A percentile compares a stretch with the other conserved stretches of the same genome.
Evolutionary conservation across 768 basidiomycete species (phyloP).

Genomic region (Leccinum rimulosum): DNA sequence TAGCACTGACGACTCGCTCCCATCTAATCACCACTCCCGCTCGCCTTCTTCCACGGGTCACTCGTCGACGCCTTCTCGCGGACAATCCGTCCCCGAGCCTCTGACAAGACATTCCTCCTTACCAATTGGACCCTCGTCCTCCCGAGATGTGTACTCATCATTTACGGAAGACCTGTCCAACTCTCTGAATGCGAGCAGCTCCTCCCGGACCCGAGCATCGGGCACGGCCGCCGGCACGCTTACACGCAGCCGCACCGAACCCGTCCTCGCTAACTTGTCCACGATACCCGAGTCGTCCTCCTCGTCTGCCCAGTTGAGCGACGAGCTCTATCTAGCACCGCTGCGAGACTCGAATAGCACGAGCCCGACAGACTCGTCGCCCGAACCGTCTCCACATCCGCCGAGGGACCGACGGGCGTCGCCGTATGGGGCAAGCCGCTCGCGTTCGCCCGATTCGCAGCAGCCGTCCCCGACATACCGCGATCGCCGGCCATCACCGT

Average conservation of each 20-base stretch:
- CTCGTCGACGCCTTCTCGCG: slow-evolving; percentile 17
- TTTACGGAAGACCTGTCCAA: slow-evolving; percentile 29
- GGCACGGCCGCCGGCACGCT: slow-evolving; percentile 8
- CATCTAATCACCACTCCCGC: slow-evolving; percentile 18
- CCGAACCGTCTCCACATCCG: slow-evolving; percentile 28
- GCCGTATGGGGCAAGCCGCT: slow-evolving; percentile 17
- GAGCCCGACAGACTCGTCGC: slow-evolving; percentile 22
- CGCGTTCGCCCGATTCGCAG: slow-evolving; percentile 21
- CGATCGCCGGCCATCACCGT: slow-evolving; percentile 25
- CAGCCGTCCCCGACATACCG: slow-evolving; percentile 26
- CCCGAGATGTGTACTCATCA: slow-evolving; percentile 18
- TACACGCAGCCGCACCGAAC: slow-evolving; percentile 31
- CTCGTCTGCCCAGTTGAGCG: slow-evolving; percentile 20
- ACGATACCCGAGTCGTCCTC: slow-evolving; percentile 28
- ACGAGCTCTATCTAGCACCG: slow-evolving; percentile 27
- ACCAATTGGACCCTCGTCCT: slow-evolving; percentile 22
- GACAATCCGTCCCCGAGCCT: slow-evolving; percentile 18
- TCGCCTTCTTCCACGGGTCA: slow-evolving; percentile 22
- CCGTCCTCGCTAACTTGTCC: slow-evolving; percentile 21
- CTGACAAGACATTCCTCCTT: slow-evolving; percentile 26
- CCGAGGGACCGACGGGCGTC: slow-evolving; percentile 20
- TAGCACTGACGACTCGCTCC: slow-evolving; percentile 22
- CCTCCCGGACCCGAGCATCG: slow-evolving; percentile 17
- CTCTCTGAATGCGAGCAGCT: slow-evolving; percentile 17
- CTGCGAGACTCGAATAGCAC: slow-evolving; percentile 14